Evolutionary conservation across 2,329 filamentous ascomycete genomes (phyloP).

Genomic region (Microsporum canis): DNA sequence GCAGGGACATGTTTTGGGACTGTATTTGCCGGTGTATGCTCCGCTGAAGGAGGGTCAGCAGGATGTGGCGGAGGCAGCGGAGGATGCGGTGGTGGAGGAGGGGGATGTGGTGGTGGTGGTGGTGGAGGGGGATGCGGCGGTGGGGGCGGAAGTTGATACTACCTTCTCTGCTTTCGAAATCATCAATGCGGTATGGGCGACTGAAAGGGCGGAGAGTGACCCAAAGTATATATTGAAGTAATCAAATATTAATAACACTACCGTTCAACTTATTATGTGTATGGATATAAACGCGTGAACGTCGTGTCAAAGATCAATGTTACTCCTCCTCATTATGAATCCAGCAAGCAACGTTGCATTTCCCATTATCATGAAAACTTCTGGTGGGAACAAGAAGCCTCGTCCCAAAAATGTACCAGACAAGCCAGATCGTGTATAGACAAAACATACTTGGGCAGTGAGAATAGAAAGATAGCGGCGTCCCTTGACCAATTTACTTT

Average conservation of each 20-base stretch:
- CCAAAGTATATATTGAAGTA: too few relatives aligned
- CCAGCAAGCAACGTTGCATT: not conserved
- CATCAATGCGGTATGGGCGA: too few relatives aligned
- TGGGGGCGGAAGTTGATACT: slow-evolving; percentile 27
- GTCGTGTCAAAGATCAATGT: not conserved
- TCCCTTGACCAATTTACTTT: not conserved
- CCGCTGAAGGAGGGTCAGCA: slow-evolving; percentile 20
- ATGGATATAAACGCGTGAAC: not conserved
- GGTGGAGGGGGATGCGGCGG: slow-evolving; percentile 33
- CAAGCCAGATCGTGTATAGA: not conserved
- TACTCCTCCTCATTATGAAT: not conserved
- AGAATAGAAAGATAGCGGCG: not conserved
- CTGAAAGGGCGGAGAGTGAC: too few relatives aligned
- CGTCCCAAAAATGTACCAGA: not conserved
- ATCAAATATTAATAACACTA: too few relatives aligned
- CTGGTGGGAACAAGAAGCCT: not conserved
- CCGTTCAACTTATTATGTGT: not conserved
- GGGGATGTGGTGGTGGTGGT: slow-evolving; percentile 32
- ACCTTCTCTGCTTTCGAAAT: too few relatives aligned
- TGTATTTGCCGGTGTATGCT: slow-evolving; percentile 31
- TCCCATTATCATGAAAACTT: not conserved
- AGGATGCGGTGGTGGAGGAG: slow-evolving; percentile 16
- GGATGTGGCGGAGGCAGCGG: slow-evolving; percentile 27
- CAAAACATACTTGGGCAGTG: not conserved
- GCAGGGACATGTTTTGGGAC: slow-evolving; percentile 30